Evolutionary conservation across 345 rosid genomes (phyloP).

Genomic region (Citrus unshiu): DNA sequence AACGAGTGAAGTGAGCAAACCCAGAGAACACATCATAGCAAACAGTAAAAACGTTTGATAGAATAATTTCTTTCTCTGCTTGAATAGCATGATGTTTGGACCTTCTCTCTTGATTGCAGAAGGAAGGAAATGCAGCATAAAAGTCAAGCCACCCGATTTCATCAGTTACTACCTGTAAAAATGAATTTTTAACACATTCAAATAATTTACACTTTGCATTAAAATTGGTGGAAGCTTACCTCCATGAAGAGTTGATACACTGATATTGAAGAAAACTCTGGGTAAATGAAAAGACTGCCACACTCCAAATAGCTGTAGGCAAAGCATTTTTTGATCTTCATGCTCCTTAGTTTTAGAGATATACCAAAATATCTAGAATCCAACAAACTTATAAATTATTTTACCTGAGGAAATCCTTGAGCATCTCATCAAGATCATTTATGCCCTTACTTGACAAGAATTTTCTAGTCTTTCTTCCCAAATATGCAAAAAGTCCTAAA

Average conservation of each 20-base stretch:
- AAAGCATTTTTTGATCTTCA: conserved; percentile 7
- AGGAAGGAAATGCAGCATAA: conserved; percentile 28
- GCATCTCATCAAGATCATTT: conserved; percentile 55
- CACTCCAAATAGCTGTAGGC: conserved; percentile 65
- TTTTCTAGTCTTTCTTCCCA: conserved; percentile 55
- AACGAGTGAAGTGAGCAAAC: conserved; percentile 61
- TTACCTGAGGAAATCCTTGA: conserved; percentile 62
- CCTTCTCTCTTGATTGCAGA: conserved; percentile 36
- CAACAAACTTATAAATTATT: background rate
- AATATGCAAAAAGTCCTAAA: conserved; percentile 64
- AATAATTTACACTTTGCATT: background rate
- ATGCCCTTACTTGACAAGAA: conserved; percentile 44
- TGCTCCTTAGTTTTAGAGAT: background rate
- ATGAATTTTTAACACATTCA: background rate
- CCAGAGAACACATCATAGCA: conserved; percentile 76
- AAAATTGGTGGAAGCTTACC: conserved; percentile 29
- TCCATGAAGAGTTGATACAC: conserved; percentile 62
- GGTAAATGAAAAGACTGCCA: conserved; percentile 56
- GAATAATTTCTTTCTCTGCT: conserved; percentile 65
- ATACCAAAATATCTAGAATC: background rate
- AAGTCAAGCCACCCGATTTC: conserved; percentile 77
- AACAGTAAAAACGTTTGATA: conserved; percentile 52
- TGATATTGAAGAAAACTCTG: conserved; percentile 44
- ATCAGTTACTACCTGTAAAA: conserved; percentile 50
- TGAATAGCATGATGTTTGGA: conserved; percentile 48